Base-by-base conservation (phyloP, 495 filamentous ascomycete genomes). In the Aspergillus taichungensis region DNA sequence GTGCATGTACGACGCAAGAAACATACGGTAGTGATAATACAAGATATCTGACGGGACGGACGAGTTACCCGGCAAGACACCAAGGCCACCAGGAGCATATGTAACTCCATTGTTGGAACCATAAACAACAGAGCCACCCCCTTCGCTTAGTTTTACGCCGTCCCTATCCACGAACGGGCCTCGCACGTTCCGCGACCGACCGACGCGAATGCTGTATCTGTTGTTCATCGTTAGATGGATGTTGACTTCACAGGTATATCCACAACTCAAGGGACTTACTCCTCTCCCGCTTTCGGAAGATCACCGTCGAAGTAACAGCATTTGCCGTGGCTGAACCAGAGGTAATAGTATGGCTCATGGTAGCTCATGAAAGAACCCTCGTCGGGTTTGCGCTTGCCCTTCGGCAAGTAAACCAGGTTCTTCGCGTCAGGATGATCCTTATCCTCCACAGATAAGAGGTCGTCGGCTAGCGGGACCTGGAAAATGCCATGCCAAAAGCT, bases 401-500 rank as follows among this genome's bases (percentile, higher is more conserved):
- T 12, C 8, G 66, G 66, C 3, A 63, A 30, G 45, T 53, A 65
- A 0, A 66, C 13, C 65, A 64, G 54, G 72, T 78, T 59, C 66
- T 77, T 28, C 60, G 78, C 49, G 77, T 62, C 51, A 66, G 75
- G 54, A 46, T 57, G 13, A 50, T 45, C 12, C 18, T 59, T 12
- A 56, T 61, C 13, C 59, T 68, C 9, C 34, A 67, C 30, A 42
- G 56, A 67, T 56, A 58, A 68, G 28, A 74, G 53, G 33, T 73
- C 59, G 12, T 67, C 57, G 1, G 61, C 59, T 64, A 87, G 68
- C 10, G 72, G 61, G 3, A 82, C 73, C 56, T 84, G 81, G 62
- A 76, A 82, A 35, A 87, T 74, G 50, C 80, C 78, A n/a, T 69
- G 61, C 84, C 84, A 91, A 66, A 81, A 89, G 24, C 74, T 79